Base-by-base conservation (phyloP, 371 early-diverging fungal genomes). In the Zychaea mexicana region DNA sequence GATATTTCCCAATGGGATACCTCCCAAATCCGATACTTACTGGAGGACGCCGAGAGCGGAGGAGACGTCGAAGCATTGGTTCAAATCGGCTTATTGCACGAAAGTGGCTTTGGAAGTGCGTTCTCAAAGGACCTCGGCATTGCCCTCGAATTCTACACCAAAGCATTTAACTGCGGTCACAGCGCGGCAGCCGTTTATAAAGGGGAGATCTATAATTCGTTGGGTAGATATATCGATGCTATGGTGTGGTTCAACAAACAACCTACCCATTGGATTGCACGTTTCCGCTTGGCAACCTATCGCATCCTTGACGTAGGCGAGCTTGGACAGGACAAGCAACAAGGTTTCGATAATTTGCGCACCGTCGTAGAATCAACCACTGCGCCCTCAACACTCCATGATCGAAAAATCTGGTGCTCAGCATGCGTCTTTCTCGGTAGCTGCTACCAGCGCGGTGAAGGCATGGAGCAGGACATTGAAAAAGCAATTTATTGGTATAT, bases 51-150 rank as follows among this genome's bases (percentile, higher is more conserved):
- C 5, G 49, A 32, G 2, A 27, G 58, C 8, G 38, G 60, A n/a
- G 67, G 69, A 17, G 73, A 72, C 38, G 33, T 49, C 9, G 67
- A 66, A 46, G 73, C 73, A 10, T 26, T 56, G 17, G 46, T 68
- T 2, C 55, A 64, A 12, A 46, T 72, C 12, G 73, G 66, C 12
- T 10, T 57, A 24, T 33, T 57, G 3, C 39, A 63, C 24, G 63
- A 70, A 42, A 45, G 47, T 22, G 67, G 67, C 13, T 56, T 64
- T 6, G 57, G 52, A 13, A 49, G 28, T 5, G 61, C 42, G 8
- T 38, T 53, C 8, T 54, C 52, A 36, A 31, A 24, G 28, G 24
- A 68, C 22, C n/a, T 33, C 9, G 31, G n/a, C 9, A 27, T 21
- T 10, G 70, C 70, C 8, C 26, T 66, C 9, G 36, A 26, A n/a